Percentiles rank a stretch among this genome's conserved stretches.
Conservation (phyloP, 1,284 basidiomycete species). For the Tilletiaria anomala region DNA sequence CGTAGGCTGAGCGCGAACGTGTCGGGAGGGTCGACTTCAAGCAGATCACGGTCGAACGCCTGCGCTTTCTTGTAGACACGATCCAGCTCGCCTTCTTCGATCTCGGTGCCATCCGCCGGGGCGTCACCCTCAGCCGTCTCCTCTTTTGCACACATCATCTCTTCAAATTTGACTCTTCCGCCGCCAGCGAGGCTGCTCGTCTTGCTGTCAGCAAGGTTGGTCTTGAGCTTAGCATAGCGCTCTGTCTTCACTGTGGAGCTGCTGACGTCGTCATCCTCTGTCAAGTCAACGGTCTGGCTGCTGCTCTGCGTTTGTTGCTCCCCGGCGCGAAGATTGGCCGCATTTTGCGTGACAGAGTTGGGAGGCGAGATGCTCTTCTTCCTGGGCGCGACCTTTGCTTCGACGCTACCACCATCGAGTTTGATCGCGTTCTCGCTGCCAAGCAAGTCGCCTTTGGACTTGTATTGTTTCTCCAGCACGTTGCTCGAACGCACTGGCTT, state of each 20-base stretch:
- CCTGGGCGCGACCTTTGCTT: not conserved
- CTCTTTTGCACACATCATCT: no score
- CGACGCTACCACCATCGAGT: no score
- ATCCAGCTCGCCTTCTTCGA: constrained; percentile 16
- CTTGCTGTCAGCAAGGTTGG: no score
- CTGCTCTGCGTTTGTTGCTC: no score
- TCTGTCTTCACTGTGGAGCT: no score
- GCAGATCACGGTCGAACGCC: constrained; percentile 58
- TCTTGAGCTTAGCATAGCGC: no score
- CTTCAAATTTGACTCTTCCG: constrained; percentile 4
- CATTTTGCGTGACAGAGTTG: no score
- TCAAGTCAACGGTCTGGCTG: no score
- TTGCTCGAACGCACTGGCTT: constrained; percentile 21
- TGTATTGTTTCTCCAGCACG: constrained; percentile 37
- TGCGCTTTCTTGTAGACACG: constrained; percentile 50
- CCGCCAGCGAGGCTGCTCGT: no score
- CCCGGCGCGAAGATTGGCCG: no score
- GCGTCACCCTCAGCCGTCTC: not conserved
- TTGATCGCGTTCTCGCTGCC: no score
- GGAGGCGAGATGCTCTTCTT: constrained; percentile 40
- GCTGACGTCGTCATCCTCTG: no score
- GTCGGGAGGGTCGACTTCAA: constrained; percentile 64
- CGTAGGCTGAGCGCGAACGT: constrained; percentile 67
- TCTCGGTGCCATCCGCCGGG: constrained; percentile 26
- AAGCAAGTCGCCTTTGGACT: constrained; percentile 43